Evolutionary conservation across 306 rosid species (phyloP), one percentile per base, ranked within the genome.

Genomic region (Trifolium pratense): DNA sequence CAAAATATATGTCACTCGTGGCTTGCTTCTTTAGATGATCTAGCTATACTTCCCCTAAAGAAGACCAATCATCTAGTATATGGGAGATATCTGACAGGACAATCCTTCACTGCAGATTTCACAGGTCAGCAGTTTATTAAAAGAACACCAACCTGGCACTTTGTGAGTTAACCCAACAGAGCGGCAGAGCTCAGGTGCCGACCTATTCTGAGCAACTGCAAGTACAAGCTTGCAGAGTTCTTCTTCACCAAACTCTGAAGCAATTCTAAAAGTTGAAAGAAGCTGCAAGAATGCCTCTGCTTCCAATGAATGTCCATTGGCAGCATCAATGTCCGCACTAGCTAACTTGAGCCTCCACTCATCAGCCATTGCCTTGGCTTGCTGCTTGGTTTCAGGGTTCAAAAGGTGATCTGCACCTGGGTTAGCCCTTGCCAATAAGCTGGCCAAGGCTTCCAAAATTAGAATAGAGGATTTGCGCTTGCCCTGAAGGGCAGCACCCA

Each of bases 101-200:
- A 79, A 79, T 76, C 85, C 80, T 76, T 84, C 83, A 70, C 79
- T 84, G 85, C 84, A 64, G 84, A 81, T 80, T 70, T 83, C 92
- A 87, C 87, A 77, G 87, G 92, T 86, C 90, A 84, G 86, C 76
- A 84, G 84, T 82, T 85, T 75, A 80, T 81, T 78, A 66, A 85
- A 82, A 81, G 90, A 88, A 79, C 83, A 91, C 97, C 92, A 91
- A 91, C 97, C 97, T 91, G 94, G 92, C 87, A 81, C 87, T 87
- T 91, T 87, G 87, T 91, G 87, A 80, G 84, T 81, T 89, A 89
- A 85, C 78, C 90, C 97, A 84, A 87, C 83, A 74, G 90, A 84
- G 79, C 87, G 97, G 89, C 94, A 91, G 85, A 89, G 97, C 92
- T 91, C 94, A 87, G 92, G 86, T 79, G 97, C 85, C 84, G 69